These are phyloP conservation scores for Beauveria brongniartii DNA, from an alignment of 2,329 filamentous ascomycete genomes.

Conservation along the genomic window DNA sequence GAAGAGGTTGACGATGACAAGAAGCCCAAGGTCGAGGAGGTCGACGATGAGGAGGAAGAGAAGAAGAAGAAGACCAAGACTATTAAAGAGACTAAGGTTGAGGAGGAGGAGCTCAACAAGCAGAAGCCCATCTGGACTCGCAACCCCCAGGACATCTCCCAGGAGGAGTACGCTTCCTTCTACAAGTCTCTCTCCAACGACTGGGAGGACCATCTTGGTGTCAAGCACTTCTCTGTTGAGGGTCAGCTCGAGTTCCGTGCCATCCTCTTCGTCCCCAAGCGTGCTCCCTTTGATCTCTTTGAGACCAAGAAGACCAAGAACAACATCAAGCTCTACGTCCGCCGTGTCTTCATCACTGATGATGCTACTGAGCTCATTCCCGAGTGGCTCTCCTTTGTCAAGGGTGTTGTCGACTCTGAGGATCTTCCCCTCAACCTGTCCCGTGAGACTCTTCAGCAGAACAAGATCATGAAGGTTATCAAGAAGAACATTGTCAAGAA, in stretches of 20 bases:
- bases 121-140: constrained; percentile 99
- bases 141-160: constrained; percentile 89
- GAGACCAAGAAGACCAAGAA: constrained; percentile 99
- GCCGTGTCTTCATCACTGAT: constrained; percentile 99
- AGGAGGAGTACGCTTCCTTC: constrained; percentile 97
- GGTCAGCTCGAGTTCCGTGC: constrained; percentile 99
- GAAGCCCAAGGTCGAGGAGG: constrained; percentile 93
- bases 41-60: constrained; percentile 74
- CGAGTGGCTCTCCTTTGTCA: constrained; percentile 99
- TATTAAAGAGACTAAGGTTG: constrained; percentile 96
- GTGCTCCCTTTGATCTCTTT: constrained; percentile 97
- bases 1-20: constrained; percentile 74
- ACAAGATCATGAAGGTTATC: constrained; percentile 99
- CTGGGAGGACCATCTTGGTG: constrained; percentile 98
- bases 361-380: constrained; percentile 98
- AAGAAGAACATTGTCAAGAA: constrained; percentile 99
- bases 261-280: constrained; percentile 99
- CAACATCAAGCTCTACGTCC: constrained; percentile 99
- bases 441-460: constrained; percentile 99
- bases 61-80: constrained; percentile 98
- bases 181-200: constrained; percentile 99
- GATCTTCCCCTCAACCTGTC: constrained; percentile 98
- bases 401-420: constrained; percentile 99
- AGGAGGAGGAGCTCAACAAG: constrained; percentile 99
- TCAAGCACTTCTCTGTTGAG: constrained; percentile 99